Base-by-base conservation (phyloP, 768 basidiomycete genomes). In the Chiua virens region DNA sequence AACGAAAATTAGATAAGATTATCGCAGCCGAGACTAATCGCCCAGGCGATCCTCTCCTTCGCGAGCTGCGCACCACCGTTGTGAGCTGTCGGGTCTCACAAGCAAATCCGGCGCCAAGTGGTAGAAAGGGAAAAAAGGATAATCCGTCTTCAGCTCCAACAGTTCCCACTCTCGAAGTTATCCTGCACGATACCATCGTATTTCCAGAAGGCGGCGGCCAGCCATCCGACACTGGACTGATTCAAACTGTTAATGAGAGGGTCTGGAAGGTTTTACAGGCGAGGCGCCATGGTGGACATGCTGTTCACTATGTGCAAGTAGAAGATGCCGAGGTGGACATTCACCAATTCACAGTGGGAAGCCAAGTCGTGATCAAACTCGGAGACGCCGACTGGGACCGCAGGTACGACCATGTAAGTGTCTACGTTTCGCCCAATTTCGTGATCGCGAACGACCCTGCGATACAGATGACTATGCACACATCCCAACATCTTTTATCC, bases 121-220 rank as follows among this genome's bases (percentile, higher is more conserved):
- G 73, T 62, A 84, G 82, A 71, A 79, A 80, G 47, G 68, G 69
- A 10, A 82, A 80, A 64, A 86, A 85, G 62, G 73, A 79, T 13
- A 63, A 76, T 15, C 62, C 78, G 22, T 76, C 80, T 15, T 62
- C 69, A n/a, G 61, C 77, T 40, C 69, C 72, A 1, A 69, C 68
- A 21, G 72, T 64, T 32, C 76, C 82, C 3, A 67, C 85, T 17
- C 75, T 88, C 42, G 85, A 89, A 59, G 71, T 92, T 8, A 74
- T 84, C 45, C 70, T 90, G 40, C 83, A 86, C 45, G 90, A 92
- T 62, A 90, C 88, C 0, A 77, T 87, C 13, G 78, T 90, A 42
- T 92, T 91, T 64, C 89, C 90, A 0, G 89, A 91, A 68, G 89
- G 88, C 9, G 83, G 89, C 11, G 91, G 91, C 0, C 90, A 92